Percentiles rank a stretch among this genome's conserved stretches.
phyloP scores from a whole-genome alignment of 345 rosid species.

The Rubroshorea leprosula region DNA sequence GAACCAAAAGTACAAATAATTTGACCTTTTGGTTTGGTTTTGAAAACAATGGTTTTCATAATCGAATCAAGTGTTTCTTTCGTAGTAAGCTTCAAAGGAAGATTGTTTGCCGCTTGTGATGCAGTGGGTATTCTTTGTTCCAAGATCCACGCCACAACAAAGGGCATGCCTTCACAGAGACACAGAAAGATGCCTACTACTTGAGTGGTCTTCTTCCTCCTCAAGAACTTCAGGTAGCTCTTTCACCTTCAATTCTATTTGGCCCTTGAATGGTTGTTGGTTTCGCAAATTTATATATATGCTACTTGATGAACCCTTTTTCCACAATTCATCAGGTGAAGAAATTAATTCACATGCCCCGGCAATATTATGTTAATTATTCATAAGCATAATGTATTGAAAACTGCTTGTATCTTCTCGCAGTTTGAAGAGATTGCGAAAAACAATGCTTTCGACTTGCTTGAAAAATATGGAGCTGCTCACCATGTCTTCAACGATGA shows the following conservation, averaged over 20 bases:
- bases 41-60: too few species aligned
- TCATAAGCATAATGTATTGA: too few species aligned
- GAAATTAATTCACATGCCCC: slow-evolving; percentile 78
- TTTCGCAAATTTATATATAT: slow-evolving; percentile 1
- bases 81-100: background rate
- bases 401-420: too few species aligned
- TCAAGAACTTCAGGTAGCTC: slow-evolving; percentile 78
- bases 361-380: slow-evolving; percentile 82
- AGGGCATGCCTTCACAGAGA: slow-evolving; percentile 80
- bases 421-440: too few species aligned
- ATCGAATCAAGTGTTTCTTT: background rate
- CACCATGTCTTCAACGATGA: slow-evolving; percentile 4
- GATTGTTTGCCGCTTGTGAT: background rate
- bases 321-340: slow-evolving; percentile 45
- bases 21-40: too few species aligned
- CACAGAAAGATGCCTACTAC: slow-evolving; percentile 87
- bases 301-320: slow-evolving; percentile 4
- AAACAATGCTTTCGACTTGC: too few species aligned
- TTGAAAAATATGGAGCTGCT: background rate
- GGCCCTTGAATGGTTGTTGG: background rate
- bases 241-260: background rate
- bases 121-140: slow-evolving; percentile 90
- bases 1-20: too few species aligned
- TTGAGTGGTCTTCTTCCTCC: slow-evolving; percentile 93
- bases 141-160: slow-evolving; percentile 96